These are phyloP conservation scores for Cryomyces minteri DNA, from an alignment of 495 filamentous ascomycete species.

Conservation along the genomic window DNA sequence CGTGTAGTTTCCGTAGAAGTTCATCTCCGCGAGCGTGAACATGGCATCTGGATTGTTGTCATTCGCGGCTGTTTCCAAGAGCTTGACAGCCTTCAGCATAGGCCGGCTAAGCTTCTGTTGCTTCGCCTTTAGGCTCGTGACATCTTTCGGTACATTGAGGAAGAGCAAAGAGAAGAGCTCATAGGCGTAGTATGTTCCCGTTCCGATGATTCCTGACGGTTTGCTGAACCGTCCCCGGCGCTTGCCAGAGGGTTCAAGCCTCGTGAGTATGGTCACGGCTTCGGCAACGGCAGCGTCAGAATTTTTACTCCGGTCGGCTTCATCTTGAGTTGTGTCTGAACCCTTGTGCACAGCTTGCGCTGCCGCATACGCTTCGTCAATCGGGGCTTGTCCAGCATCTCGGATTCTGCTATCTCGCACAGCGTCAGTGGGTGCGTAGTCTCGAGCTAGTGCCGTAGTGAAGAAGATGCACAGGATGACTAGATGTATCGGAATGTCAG, in stretches of 20 bases:
- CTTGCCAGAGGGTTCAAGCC: not conserved
- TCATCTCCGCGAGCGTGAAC: constrained; percentile 82
- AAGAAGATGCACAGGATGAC: no score
- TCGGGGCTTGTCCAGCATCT: no score
- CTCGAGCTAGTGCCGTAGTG: no score
- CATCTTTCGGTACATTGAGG: constrained; percentile 21
- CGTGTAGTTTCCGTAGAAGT: constrained; percentile 88
- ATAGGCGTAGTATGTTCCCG: constrained; percentile 23
- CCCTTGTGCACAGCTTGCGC: no score
- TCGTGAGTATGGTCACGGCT: not conserved
- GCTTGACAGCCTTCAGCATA: constrained; percentile 37
- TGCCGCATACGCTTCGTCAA: no score
- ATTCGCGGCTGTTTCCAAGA: constrained; percentile 57
- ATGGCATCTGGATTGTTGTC: constrained; percentile 74
- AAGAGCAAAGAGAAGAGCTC: constrained; percentile 25
- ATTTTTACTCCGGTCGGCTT: no score
- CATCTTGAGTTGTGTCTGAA: no score
- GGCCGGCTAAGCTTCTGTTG: constrained; percentile 15
- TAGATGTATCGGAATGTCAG: no score
- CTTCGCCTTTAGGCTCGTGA: constrained; percentile 13
- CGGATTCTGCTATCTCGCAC: no score
- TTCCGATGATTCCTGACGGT: constrained; percentile 19
- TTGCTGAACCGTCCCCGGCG: constrained; percentile 10
- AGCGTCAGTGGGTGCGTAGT: no score
- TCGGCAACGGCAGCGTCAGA: not conserved